These are phyloP conservation scores for Curvularia hawaiiensis DNA, from an alignment of 2,329 filamentous ascomycete species.

Conservation along the genomic window DNA sequence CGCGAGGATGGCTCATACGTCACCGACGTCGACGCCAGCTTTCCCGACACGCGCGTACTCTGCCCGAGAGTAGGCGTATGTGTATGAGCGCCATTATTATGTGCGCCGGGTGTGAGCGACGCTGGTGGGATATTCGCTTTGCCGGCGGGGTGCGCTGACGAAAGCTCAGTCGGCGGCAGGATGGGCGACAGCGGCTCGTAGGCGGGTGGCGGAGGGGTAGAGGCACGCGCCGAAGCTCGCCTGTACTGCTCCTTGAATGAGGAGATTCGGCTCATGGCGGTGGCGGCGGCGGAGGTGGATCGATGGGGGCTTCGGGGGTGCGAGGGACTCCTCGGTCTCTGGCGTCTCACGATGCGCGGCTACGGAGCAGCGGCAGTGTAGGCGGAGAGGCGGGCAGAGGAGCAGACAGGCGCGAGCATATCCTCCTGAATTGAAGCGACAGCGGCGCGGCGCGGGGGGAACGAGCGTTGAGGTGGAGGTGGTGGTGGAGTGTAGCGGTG, in stretches of 20 bases:
- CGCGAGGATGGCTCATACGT: conserved; percentile 24
- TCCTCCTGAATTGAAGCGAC: conserved; percentile 36
- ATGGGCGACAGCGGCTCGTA: conserved; percentile 46
- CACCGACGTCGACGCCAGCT: conserved; percentile 18
- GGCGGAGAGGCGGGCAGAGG: conserved; percentile 24
- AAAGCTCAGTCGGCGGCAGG: conserved; percentile 28
- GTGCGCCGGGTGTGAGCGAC: conserved; percentile 13
- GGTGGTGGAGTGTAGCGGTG: conserved; percentile 15
- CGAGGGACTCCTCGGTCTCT: conserved; percentile 23
- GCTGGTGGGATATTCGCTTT: conserved; percentile 17
- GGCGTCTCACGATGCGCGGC: conserved; percentile 34
- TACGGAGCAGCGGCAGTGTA: conserved; percentile 32
- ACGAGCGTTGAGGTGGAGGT: conserved; percentile 26
- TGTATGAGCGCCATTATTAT: conserved; percentile 17
- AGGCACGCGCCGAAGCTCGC: conserved; percentile 36
- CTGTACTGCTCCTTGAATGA: conserved; percentile 44
- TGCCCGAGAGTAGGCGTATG: conserved; percentile 1
- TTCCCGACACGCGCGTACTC: conserved; percentile 16
- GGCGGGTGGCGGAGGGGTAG: conserved; percentile 40
- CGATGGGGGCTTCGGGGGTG: conserved; percentile 29
- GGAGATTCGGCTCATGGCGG: conserved; percentile 36
- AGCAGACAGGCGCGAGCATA: conserved; percentile 35
- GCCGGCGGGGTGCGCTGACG: conserved; percentile 32
- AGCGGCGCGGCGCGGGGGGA: conserved; percentile 23
- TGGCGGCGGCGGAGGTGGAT: conserved; percentile 25